These are phyloP conservation scores for Triticum turgidum DNA, from an alignment of 176 grass and related monocot species.

Conservation along the genomic window DNA sequence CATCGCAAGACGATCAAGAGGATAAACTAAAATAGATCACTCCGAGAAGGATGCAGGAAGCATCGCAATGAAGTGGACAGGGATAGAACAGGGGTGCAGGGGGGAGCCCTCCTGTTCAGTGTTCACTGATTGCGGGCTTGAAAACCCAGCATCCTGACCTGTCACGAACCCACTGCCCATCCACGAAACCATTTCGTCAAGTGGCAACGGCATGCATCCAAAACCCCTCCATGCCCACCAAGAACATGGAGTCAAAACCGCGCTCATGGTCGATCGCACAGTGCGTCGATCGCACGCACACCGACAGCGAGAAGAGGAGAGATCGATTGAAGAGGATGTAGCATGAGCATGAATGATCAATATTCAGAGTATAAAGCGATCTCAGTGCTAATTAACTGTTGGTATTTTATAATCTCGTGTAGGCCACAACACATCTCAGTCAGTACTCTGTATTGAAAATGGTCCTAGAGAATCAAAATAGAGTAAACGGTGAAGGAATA, in stretches of 20 bases:
- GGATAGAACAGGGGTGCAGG: conserved; percentile 40
- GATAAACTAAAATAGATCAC: not conserved
- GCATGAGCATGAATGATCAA: not conserved
- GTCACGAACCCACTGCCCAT: conserved; percentile 46
- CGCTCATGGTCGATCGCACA: not conserved
- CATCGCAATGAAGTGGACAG: conserved; percentile 29
- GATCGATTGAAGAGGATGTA: conserved; percentile 2
- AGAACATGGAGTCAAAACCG: conserved; percentile 3
- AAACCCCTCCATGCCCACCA: conserved; percentile 9
- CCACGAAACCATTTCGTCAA: not conserved
- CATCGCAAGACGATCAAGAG: not conserved
- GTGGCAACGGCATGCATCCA: conserved; percentile 15
- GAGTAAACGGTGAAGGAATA: not conserved
- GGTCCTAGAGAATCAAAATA: not conserved
- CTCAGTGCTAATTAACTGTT: not conserved
- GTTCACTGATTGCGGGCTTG: conserved; percentile 35
- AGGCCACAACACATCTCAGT: conserved; percentile 9
- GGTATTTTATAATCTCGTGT: conserved; percentile 17
- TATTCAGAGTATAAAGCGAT: not conserved
- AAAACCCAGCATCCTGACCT: conserved; percentile 43
- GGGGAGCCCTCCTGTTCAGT: conserved; percentile 39
- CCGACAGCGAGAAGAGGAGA: not conserved
- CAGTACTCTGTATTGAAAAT: not conserved
- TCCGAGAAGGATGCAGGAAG: conserved; percentile 31
- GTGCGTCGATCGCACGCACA: not conserved